A percentile compares a stretch with the other conserved stretches of the same genome.
These are phyloP conservation scores for Prosopis cineraria DNA, from an alignment of 306 rosid genomes.

Conservation along the genomic window DNA sequence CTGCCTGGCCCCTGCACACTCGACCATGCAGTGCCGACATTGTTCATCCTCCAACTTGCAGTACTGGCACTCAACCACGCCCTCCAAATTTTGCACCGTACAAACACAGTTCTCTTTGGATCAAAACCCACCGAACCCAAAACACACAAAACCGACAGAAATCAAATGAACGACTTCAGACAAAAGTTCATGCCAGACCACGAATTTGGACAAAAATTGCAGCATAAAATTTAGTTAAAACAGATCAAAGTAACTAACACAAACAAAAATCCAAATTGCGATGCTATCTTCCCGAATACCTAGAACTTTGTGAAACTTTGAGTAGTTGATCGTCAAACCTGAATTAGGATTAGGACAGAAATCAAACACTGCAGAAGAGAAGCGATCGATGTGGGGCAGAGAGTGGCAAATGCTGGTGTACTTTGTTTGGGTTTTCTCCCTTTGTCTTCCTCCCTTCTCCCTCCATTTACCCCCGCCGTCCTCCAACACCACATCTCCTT, in stretches of 20 bases:
- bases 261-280: background rate
- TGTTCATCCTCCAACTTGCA: slow-evolving; percentile 86
- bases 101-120: slow-evolving; percentile 16
- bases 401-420: slow-evolving; percentile 26
- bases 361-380: slow-evolving; percentile 29
- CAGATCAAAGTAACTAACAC: background rate
- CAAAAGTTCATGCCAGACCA: background rate
- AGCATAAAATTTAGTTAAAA: background rate
- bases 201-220: slow-evolving; percentile 11
- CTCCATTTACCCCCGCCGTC: too few relatives aligned
- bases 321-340: slow-evolving; percentile 23
- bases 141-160: background rate
- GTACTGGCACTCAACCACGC: too few relatives aligned
- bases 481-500: too few relatives aligned
- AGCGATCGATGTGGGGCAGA: background rate
- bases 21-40: slow-evolving; percentile 88
- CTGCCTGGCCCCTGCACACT: slow-evolving; percentile 85
- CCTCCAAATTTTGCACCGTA: slow-evolving; percentile 30
- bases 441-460: too few relatives aligned
- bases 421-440: too few relatives aligned
- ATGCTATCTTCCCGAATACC: background rate
- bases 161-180: background rate
- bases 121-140: slow-evolving; percentile 21
- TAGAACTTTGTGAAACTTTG: background rate
- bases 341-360: slow-evolving; percentile 46